Conservation (phyloP, 306 rosid species). For the Trichosanthes truncata region DNA sequence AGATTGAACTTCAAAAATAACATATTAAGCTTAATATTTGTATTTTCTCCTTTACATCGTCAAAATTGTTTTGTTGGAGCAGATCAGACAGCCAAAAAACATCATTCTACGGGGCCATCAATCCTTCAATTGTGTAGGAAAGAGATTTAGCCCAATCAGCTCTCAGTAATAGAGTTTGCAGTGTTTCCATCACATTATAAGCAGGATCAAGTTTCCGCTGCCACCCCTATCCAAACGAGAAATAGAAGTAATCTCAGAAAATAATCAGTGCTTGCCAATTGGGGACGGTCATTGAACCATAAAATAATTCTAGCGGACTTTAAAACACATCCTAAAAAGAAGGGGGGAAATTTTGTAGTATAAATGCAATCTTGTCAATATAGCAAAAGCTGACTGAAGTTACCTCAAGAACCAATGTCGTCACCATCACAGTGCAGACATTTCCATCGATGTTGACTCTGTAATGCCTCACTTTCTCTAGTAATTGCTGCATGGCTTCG, state of each 20-base stretch:
- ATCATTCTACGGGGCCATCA: conserved; percentile 75
- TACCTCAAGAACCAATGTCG: conserved; percentile 31
- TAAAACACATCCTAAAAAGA: not conserved
- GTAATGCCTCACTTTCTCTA: conserved; percentile 92
- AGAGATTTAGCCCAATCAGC: conserved; percentile 97
- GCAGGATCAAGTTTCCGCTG: conserved; percentile 93
- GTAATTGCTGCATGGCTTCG: conserved; percentile 94
- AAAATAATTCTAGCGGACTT: not conserved
- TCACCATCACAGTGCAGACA: conserved; percentile 96
- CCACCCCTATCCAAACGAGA: conserved; percentile 59
- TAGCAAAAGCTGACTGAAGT: not conserved
- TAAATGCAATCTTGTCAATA: not conserved
- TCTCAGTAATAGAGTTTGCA: conserved; percentile 83
- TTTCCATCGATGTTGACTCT: conserved; percentile 95
- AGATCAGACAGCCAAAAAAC: conserved; percentile 22
- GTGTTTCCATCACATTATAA: conserved; percentile 81
- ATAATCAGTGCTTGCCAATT: not conserved
- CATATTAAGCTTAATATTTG: not conserved
- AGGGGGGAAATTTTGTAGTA: not conserved
- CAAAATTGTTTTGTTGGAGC: conserved; percentile 48
- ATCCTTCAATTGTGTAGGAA: conserved; percentile 89
- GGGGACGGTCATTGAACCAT: not conserved
- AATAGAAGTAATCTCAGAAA: not conserved
- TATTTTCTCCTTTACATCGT: conserved; percentile 16
- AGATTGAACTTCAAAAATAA: not conserved